phyloP scores from a whole-genome alignment of 1,284 basidiomycete genomes.

The Ustilago shanxiensis region DNA sequence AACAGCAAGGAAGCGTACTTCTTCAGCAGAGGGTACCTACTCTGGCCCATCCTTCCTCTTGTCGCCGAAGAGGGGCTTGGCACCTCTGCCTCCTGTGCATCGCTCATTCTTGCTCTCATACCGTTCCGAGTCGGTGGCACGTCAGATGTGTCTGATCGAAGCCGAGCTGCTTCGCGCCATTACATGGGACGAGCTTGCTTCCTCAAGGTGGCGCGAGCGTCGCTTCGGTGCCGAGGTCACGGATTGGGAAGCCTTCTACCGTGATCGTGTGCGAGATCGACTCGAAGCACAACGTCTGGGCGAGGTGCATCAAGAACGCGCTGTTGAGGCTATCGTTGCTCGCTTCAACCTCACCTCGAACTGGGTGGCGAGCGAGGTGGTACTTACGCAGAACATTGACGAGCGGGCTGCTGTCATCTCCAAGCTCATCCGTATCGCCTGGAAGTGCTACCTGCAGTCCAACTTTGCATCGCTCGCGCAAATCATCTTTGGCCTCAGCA shows the following conservation, averaged over 20 bases:
- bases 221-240: slow-evolving; percentile 75
- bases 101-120: slow-evolving; percentile 62
- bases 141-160: slow-evolving; percentile 88
- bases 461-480: slow-evolving; percentile 86
- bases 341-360: slow-evolving; percentile 88
- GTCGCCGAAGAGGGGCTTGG: slow-evolving; percentile 18
- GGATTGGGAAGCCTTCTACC: slow-evolving; percentile 85
- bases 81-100: slow-evolving; percentile 50
- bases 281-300: slow-evolving; percentile 73
- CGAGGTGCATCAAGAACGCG: slow-evolving; percentile 45
- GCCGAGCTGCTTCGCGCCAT: slow-evolving; percentile 84
- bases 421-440: slow-evolving; percentile 88
- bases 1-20: not conserved
- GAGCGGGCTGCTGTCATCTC: slow-evolving; percentile 79
- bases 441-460: slow-evolving; percentile 85
- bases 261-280: slow-evolving; percentile 80
- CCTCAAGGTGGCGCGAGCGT: slow-evolving; percentile 71
- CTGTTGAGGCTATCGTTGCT: slow-evolving; percentile 77
- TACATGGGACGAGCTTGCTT: slow-evolving; percentile 84
- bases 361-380: slow-evolving; percentile 83
- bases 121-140: slow-evolving; percentile 76
- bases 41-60: not conserved
- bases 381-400: slow-evolving; percentile 70
- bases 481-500: slow-evolving; percentile 82
- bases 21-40: not conserved